Evolutionary conservation across 345 rosid genomes (phyloP), one percentile per base, ranked within the genome.

Genomic region (Bruguiera sexangula): DNA sequence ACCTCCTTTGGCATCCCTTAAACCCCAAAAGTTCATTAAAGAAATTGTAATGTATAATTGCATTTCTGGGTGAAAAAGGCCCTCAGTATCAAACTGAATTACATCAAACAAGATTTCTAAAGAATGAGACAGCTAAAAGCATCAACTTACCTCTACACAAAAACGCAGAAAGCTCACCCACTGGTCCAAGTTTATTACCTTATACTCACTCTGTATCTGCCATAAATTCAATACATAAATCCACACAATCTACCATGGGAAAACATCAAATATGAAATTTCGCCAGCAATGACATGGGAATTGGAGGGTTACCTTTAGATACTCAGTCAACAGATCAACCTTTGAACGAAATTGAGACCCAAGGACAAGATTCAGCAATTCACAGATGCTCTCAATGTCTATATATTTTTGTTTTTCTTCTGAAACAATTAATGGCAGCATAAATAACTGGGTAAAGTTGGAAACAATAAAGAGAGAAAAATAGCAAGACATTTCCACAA

Each of bases 161-260:
- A 95, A 95, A 72, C 97, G 86, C 67, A 78, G 87, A 76, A 89
- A 80, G 36, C 91, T 88, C 87, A 82, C 86, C 99, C 99, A 95
- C 76, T 95, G 99, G 60, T 95, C 99, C 92, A 82, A 76, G 84
- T 92, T 95, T 79, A 95, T 82, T 67, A 90, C 99, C 85, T 90
- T 95, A 78, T 92, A 95, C 80, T 95, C 99, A 6, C 76, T 87
- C 63, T 95, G 99, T 66, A 86, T 77, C 99, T 92, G 87, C 73
- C 50, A 73, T 64, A 76, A 68, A 69, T 46, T 67, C 43, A 70
- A 70, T 30, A 37, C 32, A 51, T 52, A 32, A 48, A 24, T 43
- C 30, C 34, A 62, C 36, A 39, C 30, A 32, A 19, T 37, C 18
- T 22, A 65, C 15, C 62, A 8, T 62, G 13, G 21, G 52, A 55